A percentile compares a stretch with the other conserved stretches of the same genome.
phyloP scores from a whole-genome alignment of 371 early-diverging fungal genomes.

The Syncephalastrum monosporum region DNA sequence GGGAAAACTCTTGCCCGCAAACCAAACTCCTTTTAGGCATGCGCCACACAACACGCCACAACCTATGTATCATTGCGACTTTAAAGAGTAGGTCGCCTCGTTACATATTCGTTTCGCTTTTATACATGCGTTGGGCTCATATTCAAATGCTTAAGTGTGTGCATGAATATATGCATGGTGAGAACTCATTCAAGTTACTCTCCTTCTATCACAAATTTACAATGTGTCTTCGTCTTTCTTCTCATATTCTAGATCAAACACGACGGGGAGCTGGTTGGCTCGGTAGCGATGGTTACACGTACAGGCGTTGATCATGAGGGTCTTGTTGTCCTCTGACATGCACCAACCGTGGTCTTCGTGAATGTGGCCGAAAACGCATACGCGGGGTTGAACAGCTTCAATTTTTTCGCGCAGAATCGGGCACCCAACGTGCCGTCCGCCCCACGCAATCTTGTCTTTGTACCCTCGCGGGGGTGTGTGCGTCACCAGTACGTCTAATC shows the following conservation, averaged over 20 bases:
- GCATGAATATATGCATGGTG: too few relatives aligned
- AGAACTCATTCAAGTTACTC: too few relatives aligned
- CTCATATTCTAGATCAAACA: slow-evolving; percentile 36
- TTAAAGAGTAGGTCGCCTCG: too few relatives aligned
- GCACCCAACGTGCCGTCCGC: slow-evolving; percentile 43
- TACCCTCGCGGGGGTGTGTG: slow-evolving; percentile 53
- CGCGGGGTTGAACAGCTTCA: slow-evolving; percentile 38
- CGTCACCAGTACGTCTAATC: slow-evolving; percentile 52
- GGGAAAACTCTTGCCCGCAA: too few relatives aligned
- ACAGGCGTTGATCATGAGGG: slow-evolving; percentile 51
- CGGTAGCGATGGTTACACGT: slow-evolving; percentile 38
- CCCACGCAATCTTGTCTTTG: slow-evolving; percentile 27
- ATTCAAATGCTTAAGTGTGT: too few relatives aligned
- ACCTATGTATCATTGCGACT: too few relatives aligned
- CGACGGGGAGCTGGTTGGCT: slow-evolving; percentile 41
- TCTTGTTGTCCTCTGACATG: slow-evolving; percentile 20
- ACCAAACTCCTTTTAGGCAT: too few relatives aligned
- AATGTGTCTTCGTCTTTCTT: too few relatives aligned
- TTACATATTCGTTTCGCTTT: too few relatives aligned
- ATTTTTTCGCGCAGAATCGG: slow-evolving; percentile 34
- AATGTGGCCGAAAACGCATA: slow-evolving; percentile 58
- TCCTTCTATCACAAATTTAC: too few relatives aligned
- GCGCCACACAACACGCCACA: too few relatives aligned
- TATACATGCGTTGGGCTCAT: too few relatives aligned
- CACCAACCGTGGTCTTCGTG: slow-evolving; percentile 51